phyloP scores from a whole-genome alignment of 805 yeast genomes.

The Naumovozyma baii region DNA sequence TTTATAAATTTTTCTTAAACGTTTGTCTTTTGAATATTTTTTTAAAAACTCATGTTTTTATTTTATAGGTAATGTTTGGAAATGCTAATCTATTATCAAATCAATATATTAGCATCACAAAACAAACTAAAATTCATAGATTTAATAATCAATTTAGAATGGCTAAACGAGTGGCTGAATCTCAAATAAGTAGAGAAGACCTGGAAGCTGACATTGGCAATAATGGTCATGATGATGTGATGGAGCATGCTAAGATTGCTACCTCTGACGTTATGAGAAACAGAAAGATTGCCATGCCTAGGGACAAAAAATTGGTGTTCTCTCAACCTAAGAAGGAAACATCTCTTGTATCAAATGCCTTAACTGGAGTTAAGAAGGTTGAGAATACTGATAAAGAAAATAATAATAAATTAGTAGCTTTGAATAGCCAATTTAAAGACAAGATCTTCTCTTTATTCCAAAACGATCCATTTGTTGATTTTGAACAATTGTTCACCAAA shows the following conservation, averaged over 20 bases:
- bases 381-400: conserved; percentile 21
- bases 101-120: too few relatives aligned
- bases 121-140: too few relatives aligned
- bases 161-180: conserved; percentile 62
- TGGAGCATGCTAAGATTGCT: conserved; percentile 32
- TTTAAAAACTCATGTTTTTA: background rate
- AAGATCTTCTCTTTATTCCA: conserved; percentile 36
- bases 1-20: conserved; percentile 1
- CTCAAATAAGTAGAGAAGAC: conserved; percentile 53
- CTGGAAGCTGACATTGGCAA: conserved; percentile 15
- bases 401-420: conserved; percentile 48
- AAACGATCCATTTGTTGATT: conserved; percentile 44
- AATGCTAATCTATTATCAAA: background rate
- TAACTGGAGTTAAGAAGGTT: conserved; percentile 6
- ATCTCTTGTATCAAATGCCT: conserved; percentile 12
- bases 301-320: conserved; percentile 30
- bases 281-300: conserved; percentile 60
- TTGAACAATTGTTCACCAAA: conserved; percentile 46
- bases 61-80: background rate
- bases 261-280: conserved; percentile 52
- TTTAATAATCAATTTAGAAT: conserved; percentile 21
- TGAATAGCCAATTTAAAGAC: conserved; percentile 50
- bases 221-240: conserved; percentile 34
- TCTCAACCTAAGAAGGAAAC: conserved; percentile 7
- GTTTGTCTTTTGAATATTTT: background rate